A percentile compares a stretch with the other conserved stretches of the same genome.
Conservation (phyloP, 2,329 filamentous ascomycete genomes). For the Ophiocordyceps unilateralis region DNA sequence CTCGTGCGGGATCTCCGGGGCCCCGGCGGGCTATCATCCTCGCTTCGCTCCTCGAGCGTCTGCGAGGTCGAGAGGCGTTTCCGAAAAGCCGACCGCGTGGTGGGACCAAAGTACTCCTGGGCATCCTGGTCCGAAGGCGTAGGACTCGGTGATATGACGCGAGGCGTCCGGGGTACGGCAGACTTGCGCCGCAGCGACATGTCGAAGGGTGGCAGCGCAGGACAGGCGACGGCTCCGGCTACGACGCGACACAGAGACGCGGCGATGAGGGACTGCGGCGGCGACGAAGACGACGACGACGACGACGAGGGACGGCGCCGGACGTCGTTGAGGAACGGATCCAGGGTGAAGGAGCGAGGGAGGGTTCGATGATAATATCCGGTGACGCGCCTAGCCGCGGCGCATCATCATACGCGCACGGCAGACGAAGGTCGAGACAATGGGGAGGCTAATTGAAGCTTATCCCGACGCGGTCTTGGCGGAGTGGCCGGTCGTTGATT, state of each 20-base stretch:
- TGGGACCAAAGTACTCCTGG: conserved; percentile 46
- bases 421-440: no score
- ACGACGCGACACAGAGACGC: conserved; percentile 28
- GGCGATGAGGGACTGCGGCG: not conserved
- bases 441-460: no score
- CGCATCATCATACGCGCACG: no score
- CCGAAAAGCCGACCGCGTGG: conserved; percentile 55
- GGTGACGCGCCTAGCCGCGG: not conserved
- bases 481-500: no score
- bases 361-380: not conserved
- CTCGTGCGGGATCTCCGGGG: conserved; percentile 50
- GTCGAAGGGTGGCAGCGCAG: conserved; percentile 42
- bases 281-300: not conserved
- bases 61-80: conserved; percentile 38
- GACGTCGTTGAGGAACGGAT: not conserved
- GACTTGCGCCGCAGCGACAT: conserved; percentile 35
- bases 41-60: conserved; percentile 40
- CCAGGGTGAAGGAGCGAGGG: not conserved
- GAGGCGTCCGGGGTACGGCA: conserved; percentile 58
- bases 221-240: conserved; percentile 36
- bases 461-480: no score
- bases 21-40: conserved; percentile 35
- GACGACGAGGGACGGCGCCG: not conserved
- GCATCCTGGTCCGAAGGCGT: conserved; percentile 25
- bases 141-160: conserved; percentile 80